These are phyloP conservation scores for Boletus edulis DNA, from an alignment of 768 basidiomycete species.

Conservation along the genomic window DNA sequence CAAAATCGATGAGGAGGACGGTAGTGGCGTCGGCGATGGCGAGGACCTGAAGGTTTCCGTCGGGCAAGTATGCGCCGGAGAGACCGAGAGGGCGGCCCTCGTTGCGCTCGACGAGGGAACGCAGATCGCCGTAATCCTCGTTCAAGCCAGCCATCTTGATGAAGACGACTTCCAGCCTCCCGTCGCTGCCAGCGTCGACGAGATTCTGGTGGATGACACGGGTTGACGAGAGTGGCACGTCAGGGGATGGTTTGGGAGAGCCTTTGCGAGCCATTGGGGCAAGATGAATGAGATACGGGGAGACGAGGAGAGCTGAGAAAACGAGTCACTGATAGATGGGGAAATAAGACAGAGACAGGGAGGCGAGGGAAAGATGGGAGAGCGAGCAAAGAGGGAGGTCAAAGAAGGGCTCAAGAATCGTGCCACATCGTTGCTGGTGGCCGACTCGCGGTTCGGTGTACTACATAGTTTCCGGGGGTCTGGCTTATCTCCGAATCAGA, in stretches of 20 bases:
- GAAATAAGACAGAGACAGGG: too few species aligned
- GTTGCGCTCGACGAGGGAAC: constrained; percentile 28
- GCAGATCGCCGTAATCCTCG: constrained; percentile 20
- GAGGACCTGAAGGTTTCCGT: constrained; percentile 24
- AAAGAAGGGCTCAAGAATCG: neutral
- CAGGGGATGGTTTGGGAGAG: neutral
- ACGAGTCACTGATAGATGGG: too few species aligned
- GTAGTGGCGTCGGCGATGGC: constrained; percentile 28
- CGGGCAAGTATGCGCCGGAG: constrained; percentile 22
- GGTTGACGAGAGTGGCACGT: constrained; percentile 9
- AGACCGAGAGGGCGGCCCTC: constrained; percentile 33
- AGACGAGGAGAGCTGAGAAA: too few species aligned
- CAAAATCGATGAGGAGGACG: constrained; percentile 28
- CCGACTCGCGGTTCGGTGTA: neutral
- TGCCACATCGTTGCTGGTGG: neutral
- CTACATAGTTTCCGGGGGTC: neutral
- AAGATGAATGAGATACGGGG: neutral
- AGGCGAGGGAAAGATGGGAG: too few species aligned
- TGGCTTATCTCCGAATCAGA: neutral
- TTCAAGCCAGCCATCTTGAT: constrained; percentile 22
- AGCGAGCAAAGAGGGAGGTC: constrained; percentile 2
- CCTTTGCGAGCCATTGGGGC: constrained; percentile 1
- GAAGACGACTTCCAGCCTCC: constrained; percentile 15
- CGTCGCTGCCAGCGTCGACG: constrained; percentile 23
- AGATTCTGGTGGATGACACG: constrained; percentile 29